A percentile compares a stretch with the other conserved stretches of the same genome.
These are phyloP conservation scores for Backusella macrospora DNA, from an alignment of 192 early-diverging fungal species.

Conservation along the genomic window DNA sequence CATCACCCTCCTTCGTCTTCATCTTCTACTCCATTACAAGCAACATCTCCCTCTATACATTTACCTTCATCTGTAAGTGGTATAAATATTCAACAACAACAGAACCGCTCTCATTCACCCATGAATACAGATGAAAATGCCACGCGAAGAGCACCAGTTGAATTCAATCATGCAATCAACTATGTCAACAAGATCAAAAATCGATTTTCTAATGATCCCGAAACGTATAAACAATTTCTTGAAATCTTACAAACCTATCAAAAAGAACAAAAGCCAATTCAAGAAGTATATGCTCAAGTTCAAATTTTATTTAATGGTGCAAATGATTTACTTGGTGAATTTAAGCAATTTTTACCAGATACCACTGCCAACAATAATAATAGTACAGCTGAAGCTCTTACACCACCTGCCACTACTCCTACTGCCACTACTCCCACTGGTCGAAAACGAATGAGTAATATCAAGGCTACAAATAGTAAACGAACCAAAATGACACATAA, in stretches of 20 bases:
- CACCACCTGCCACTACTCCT: too few species aligned
- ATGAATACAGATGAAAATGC: not conserved
- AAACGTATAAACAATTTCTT: conserved; percentile 96
- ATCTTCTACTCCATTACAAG: not conserved
- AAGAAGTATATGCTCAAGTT: conserved; percentile 97
- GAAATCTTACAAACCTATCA: conserved; percentile 98
- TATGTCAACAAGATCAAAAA: conserved; percentile 99
- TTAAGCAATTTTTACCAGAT: conserved; percentile 98
- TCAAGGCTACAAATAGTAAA: not conserved
- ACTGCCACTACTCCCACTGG: too few species aligned
- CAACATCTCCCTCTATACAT: not conserved
- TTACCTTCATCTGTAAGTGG: not conserved
- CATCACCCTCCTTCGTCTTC: not conserved
- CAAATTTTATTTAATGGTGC: conserved; percentile 85
- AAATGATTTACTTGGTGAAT: conserved; percentile 94
- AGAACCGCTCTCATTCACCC: too few species aligned
- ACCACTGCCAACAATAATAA: conserved; percentile 40
- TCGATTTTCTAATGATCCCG: conserved; percentile 88
- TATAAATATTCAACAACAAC: too few species aligned
- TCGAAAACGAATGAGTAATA: too few species aligned
- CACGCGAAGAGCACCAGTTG: conserved; percentile 72
- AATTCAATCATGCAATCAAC: conserved; percentile 98
- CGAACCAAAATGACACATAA: not conserved
- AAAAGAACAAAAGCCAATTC: conserved; percentile 92
- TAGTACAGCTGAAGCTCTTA: too few species aligned